These are phyloP conservation scores for Oryza australiensis DNA, from an alignment of 176 grass and related monocot genomes.

Conservation along the genomic window DNA sequence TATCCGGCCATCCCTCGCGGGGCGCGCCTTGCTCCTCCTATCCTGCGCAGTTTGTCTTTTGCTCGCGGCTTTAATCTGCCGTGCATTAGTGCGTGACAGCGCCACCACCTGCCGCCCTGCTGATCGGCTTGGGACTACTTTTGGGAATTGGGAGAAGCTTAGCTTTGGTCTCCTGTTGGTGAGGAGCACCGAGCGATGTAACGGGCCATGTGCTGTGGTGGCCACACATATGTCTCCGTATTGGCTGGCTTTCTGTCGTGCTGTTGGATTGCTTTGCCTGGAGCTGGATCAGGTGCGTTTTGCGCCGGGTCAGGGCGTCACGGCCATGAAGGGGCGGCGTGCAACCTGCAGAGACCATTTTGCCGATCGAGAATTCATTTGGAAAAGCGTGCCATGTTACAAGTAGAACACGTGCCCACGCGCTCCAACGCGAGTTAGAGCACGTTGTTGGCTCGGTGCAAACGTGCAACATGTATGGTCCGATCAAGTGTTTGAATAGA, in stretches of 20 bases:
- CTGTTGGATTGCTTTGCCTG: too few relatives aligned
- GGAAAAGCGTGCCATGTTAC: neutral
- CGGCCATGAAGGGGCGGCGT: too few relatives aligned
- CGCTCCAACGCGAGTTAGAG: neutral
- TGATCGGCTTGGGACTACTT: neutral
- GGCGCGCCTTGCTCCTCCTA: too few relatives aligned
- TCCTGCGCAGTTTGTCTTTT: conserved; percentile 13
- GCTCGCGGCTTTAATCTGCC: neutral
- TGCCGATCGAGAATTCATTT: too few relatives aligned
- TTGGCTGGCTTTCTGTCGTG: too few relatives aligned
- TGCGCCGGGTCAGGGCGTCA: neutral
- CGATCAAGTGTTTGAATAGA: neutral
- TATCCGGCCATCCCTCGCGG: too few relatives aligned
- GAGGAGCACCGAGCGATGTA: neutral
- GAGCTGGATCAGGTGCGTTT: neutral
- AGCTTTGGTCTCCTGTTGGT: neutral
- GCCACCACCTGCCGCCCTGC: neutral
- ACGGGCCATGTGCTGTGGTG: neutral
- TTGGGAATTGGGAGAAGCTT: neutral
- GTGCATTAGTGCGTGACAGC: neutral
- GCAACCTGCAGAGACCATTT: too few relatives aligned
- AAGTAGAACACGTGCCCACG: neutral
- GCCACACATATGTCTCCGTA: neutral
- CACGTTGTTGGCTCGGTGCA: neutral
- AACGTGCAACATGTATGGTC: neutral